Evolutionary conservation across 192 early-diverging fungal species (phyloP).

Genomic region (Linnemannia zychae): DNA sequence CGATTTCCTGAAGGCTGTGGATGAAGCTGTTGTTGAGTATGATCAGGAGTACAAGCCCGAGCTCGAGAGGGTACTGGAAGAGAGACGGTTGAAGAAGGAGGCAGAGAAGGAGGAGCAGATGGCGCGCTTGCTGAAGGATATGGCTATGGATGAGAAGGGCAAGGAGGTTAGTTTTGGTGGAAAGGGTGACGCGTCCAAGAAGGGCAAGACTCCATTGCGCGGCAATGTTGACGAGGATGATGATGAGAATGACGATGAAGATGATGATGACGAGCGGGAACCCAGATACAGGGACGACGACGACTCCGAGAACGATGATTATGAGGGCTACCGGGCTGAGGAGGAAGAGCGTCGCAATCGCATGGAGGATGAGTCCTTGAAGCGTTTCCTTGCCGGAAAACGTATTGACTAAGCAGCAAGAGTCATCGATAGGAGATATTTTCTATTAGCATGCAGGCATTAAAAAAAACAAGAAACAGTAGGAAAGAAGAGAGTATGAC

Average conservation of each 20-base stretch:
- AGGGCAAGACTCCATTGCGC: constrained; percentile 17
- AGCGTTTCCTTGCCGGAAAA: constrained; percentile 40
- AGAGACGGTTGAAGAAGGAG: constrained; percentile 71
- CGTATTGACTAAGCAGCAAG: constrained; percentile 26
- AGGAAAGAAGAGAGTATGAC: background rate
- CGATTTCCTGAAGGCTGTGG: constrained; percentile 87
- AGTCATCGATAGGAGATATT: background rate
- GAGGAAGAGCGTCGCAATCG: constrained; percentile 38
- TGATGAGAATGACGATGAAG: constrained; percentile 56
- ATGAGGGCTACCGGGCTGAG: constrained; percentile 48
- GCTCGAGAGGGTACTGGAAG: constrained; percentile 78
- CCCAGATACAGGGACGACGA: constrained; percentile 37
- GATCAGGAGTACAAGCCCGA: constrained; percentile 89
- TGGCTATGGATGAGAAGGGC: constrained; percentile 75
- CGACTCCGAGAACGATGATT: constrained; percentile 34
- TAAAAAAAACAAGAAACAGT: background rate
- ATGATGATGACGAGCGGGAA: constrained; percentile 53
- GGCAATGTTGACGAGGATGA: constrained; percentile 27
- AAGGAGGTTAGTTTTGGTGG: constrained; percentile 48
- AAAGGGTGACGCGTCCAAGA: background rate
- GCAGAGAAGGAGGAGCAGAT: constrained; percentile 80
- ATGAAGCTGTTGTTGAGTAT: constrained; percentile 88
- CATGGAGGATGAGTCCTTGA: constrained; percentile 44
- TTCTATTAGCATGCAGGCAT: background rate
- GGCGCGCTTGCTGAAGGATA: constrained; percentile 88